These are phyloP conservation scores for Rhynchosporium graminicola DNA, from an alignment of 2,329 filamentous ascomycete species.

Conservation along the genomic window DNA sequence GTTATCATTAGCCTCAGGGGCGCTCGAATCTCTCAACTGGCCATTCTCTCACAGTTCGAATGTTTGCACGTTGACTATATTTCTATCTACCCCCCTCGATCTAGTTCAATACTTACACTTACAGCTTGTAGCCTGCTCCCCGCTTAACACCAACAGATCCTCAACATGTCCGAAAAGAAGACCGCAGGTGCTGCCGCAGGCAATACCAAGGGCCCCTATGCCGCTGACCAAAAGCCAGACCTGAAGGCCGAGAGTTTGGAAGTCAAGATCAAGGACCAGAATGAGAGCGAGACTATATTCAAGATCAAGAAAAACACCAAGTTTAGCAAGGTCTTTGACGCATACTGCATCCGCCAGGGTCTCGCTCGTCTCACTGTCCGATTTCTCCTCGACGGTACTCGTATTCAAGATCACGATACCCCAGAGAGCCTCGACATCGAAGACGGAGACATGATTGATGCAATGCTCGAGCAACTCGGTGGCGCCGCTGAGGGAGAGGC, in stretches of 20 bases:
- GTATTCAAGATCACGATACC: slow-evolving; percentile 26
- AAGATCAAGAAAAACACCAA: slow-evolving; percentile 26
- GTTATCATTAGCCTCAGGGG: no score
- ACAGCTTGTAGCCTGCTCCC: no score
- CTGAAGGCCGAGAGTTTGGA: slow-evolving; percentile 4
- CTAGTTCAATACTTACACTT: no score
- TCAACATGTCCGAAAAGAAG: background rate
- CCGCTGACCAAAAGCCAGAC: background rate
- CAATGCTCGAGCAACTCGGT: slow-evolving; percentile 20
- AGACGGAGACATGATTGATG: slow-evolving; percentile 28
- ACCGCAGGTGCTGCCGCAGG: background rate
- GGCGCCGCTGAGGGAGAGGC: background rate
- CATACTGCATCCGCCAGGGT: slow-evolving; percentile 19
- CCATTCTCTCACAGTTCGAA: no score
- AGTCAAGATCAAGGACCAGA: slow-evolving; percentile 27
- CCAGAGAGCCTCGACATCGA: slow-evolving; percentile 26
- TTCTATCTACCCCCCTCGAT: no score
- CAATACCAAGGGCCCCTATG: background rate
- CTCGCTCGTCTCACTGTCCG: slow-evolving; percentile 19
- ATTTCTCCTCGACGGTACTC: slow-evolving; percentile 25
- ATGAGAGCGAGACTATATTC: slow-evolving; percentile 22
- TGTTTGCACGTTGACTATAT: no score
- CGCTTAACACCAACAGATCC: background rate
- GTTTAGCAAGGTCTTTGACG: slow-evolving; percentile 26
- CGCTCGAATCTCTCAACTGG: no score